A percentile compares a stretch with the other conserved stretches of the same genome.
Evolutionary conservation across 495 filamentous ascomycete species (phyloP).

Genomic region (Trichoderma erinaceum): DNA sequence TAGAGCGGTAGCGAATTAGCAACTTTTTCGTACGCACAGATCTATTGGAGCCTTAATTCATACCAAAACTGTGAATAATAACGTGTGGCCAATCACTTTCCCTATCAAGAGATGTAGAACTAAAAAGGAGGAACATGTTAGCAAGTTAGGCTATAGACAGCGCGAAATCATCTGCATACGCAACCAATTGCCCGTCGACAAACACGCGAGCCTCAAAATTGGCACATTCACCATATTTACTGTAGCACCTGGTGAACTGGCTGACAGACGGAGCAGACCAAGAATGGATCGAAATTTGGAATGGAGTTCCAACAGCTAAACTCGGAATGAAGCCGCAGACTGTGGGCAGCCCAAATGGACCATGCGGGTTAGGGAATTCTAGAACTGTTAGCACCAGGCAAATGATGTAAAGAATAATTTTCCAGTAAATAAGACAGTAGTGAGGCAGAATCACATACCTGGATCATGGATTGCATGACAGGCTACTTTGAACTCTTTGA

Average conservation of each 20-base stretch:
- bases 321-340: constrained; percentile 75
- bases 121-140: constrained; percentile 21
- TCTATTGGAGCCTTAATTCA: not conserved
- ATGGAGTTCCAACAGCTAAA: constrained; percentile 51
- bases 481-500: constrained; percentile 82
- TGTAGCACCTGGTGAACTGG: constrained; percentile 52
- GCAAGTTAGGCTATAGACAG: not conserved
- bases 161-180: constrained; percentile 41
- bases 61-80: constrained; percentile 46
- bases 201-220: constrained; percentile 65
- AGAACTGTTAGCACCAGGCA: not conserved
- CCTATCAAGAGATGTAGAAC: constrained; percentile 51
- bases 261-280: constrained; percentile 67
- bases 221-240: constrained; percentile 53
- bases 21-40: not conserved
- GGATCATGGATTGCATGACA: constrained; percentile 70
- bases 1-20: constrained; percentile 23
- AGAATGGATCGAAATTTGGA: constrained; percentile 73
- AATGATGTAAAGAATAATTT: not conserved
- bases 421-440: not conserved
- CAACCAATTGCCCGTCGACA: constrained; percentile 60
- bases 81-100: constrained; percentile 54
- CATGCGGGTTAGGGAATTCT: constrained; percentile 41
- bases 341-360: constrained; percentile 50
- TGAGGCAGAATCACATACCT: constrained; percentile 34